Conservation (phyloP, 805 yeast species). For the Lachancea quebecensis region DNA sequence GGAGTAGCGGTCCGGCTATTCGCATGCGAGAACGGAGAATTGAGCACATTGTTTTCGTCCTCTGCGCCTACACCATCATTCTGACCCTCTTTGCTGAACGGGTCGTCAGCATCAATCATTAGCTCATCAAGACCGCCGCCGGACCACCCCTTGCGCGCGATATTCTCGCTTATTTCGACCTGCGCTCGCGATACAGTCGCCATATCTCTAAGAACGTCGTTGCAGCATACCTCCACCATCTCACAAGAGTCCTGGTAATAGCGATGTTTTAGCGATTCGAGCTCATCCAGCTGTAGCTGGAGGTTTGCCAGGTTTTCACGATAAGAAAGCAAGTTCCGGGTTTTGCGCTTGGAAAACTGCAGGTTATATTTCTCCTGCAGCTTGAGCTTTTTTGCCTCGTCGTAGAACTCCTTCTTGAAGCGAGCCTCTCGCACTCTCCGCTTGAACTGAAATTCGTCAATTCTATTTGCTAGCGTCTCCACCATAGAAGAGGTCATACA, state of each 20-base stretch:
- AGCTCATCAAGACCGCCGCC: slow-evolving; percentile 81
- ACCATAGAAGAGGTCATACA: slow-evolving; percentile 50
- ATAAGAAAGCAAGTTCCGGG: slow-evolving; percentile 62
- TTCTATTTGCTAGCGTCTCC: slow-evolving; percentile 42
- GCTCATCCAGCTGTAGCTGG: slow-evolving; percentile 70
- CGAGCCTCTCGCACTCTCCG: slow-evolving; percentile 42
- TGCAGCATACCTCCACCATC: slow-evolving; percentile 56
- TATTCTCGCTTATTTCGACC: slow-evolving; percentile 70
- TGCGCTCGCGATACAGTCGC: slow-evolving; percentile 71
- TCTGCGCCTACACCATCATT: slow-evolving; percentile 10
- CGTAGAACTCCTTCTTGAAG: slow-evolving; percentile 48
- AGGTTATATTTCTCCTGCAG: slow-evolving; percentile 55
- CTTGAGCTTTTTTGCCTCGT: slow-evolving; percentile 46
- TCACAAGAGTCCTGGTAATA: slow-evolving; percentile 60
- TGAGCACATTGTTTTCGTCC: slow-evolving; percentile 4
- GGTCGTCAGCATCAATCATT: slow-evolving; percentile 59
- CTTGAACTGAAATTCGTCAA: slow-evolving; percentile 39
- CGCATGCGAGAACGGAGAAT: slow-evolving; percentile 1
- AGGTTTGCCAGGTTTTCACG: slow-evolving; percentile 58
- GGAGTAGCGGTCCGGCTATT: slow-evolving; percentile 1
- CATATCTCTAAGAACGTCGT: slow-evolving; percentile 44
- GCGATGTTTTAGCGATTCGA: slow-evolving; percentile 67
- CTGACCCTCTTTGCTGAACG: slow-evolving; percentile 27
- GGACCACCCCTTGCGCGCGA: slow-evolving; percentile 79
- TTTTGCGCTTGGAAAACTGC: slow-evolving; percentile 50